Evolutionary conservation across 768 basidiomycete species (phyloP).

Genomic region (Tulasnella sp.): DNA sequence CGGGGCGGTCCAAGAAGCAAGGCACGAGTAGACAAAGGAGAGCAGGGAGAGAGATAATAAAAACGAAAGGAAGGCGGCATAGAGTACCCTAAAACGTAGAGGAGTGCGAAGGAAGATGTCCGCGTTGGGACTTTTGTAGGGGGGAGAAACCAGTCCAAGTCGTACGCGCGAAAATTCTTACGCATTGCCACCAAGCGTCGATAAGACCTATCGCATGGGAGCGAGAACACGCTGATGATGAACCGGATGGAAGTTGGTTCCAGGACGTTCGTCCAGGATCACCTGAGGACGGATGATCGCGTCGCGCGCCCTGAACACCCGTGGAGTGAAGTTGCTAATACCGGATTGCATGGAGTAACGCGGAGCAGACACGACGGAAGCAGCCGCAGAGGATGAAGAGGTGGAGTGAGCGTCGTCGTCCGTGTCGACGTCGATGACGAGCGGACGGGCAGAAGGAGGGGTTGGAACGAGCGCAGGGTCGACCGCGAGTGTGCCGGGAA

Average conservation of each 20-base stretch:
- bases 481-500: neutral
- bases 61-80: neutral
- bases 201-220: neutral
- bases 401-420: slow-evolving; percentile 3
- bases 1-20: neutral
- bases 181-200: neutral
- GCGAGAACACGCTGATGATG: neutral
- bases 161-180: neutral
- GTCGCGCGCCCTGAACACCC: neutral
- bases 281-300: neutral
- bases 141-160: neutral
- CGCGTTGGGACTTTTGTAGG: neutral
- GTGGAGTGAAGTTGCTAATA: neutral
- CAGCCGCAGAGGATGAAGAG: neutral
- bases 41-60: neutral
- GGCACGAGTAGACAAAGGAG: neutral
- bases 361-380: neutral
- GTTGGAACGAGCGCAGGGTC: neutral
- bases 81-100: neutral
- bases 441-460: neutral
- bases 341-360: neutral
- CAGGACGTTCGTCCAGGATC: neutral
- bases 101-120: neutral
- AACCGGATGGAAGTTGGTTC: neutral
- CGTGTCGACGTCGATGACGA: neutral